phyloP scores from a whole-genome alignment of 179 eudicot genomes.

The Drosera spatulata region DNA sequence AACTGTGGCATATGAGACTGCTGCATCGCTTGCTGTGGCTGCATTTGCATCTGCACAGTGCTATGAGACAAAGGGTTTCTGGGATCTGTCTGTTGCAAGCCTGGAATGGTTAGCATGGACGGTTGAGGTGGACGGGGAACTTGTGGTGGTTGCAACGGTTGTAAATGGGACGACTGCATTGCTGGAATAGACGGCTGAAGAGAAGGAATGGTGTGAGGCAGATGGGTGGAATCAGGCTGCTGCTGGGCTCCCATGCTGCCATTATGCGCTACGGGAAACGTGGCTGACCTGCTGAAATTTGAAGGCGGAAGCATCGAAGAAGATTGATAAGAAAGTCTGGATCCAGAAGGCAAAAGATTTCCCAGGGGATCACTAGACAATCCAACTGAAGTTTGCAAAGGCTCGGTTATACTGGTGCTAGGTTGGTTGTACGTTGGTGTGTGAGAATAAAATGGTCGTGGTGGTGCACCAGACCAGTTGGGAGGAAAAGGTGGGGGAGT shows the following conservation, averaged over 20 bases:
- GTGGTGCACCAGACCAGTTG: constrained; percentile 19
- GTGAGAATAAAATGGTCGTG: constrained; percentile 40
- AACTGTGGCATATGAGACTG: constrained; percentile 59
- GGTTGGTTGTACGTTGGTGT: constrained; percentile 47
- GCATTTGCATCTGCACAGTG: constrained; percentile 51
- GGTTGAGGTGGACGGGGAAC: constrained; percentile 74
- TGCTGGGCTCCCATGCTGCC: constrained; percentile 41
- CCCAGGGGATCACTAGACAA: constrained; percentile 18
- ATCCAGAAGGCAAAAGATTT: constrained; percentile 24
- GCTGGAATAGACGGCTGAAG: constrained; percentile 45
- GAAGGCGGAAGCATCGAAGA: constrained; percentile 39
- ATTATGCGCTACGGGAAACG: constrained; percentile 30
- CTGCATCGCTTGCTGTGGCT: constrained; percentile 52
- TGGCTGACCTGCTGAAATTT: constrained; percentile 48
- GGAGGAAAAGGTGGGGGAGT: constrained; percentile 78
- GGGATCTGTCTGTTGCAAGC: constrained; percentile 50
- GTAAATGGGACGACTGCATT: constrained; percentile 58
- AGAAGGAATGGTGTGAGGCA: constrained; percentile 39
- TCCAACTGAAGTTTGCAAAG: constrained; percentile 23
- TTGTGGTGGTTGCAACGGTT: constrained; percentile 84
- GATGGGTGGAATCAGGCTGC: constrained; percentile 35
- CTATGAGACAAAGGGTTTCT: constrained; percentile 37
- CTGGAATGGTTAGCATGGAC: constrained; percentile 47
- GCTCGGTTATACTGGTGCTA: constrained; percentile 28
- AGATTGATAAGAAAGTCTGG: constrained; percentile 36